Evolutionary conservation across 2,329 filamentous ascomycete species (phyloP), one percentile per base, ranked within the genome.

Genomic region (Meredithiella fracta): DNA sequence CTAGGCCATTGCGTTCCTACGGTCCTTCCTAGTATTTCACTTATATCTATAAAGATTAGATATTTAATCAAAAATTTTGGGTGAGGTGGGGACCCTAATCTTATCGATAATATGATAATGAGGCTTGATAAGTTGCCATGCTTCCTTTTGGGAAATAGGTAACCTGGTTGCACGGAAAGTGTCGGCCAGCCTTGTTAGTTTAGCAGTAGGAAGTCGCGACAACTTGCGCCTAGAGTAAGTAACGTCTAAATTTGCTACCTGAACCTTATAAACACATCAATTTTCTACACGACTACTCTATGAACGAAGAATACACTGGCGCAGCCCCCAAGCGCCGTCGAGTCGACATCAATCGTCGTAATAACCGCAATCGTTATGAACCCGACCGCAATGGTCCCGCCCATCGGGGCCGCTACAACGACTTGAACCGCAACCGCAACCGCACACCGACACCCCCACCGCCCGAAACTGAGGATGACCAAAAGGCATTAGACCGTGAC

Each of bases 401-500:
- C 51, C 17, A 26, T 8, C 40, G 34, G 34, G 49, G 51, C 38
- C 53, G 56, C 14, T 50, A 26, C 23, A 47, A 20, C 22, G 29
- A 47, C 34, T 52, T 22, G n/a, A 37, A 38, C 26, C 51, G 42
- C 15, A 20, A 53, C 34, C 76, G 79, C 0, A 81, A 85, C 63
- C 74, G 79, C 14, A 56, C 53, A 3, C 42, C 50, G 7, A 50
- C 57, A 38, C 57, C 57, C 5, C 53, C 29, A 11, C 29, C 57
- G 11, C 50, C 51, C 17, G 55, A 59, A 53, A 47, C 77, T 34
- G 77, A 83, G 40, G 79, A 86, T 59, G 86, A 94, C 60, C 78
- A 80, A 17, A 78, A 78, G 60, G 86, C 82, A 8, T 73, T 95
- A 55, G 90, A 96, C 65, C 80, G 90, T 60, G 90, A 95, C 68